Base-by-base conservation (phyloP, 2,329 filamentous ascomycete species). In the Rutstroemia sp. region DNA sequence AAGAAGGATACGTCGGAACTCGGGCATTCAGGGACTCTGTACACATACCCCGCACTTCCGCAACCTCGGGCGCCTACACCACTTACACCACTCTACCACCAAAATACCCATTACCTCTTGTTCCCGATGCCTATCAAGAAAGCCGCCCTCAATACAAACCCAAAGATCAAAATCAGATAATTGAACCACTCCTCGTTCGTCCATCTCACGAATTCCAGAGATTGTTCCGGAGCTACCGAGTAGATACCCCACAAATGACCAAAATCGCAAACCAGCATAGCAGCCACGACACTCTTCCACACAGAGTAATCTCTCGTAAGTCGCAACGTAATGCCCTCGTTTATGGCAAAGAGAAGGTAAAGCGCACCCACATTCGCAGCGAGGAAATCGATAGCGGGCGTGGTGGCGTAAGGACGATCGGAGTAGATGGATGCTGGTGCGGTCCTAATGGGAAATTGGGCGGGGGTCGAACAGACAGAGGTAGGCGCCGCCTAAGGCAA, bases 111-210 rank as follows among this genome's bases (percentile, higher is more conserved):
- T 39, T 51, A 38, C 16, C 16, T 38, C 30, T 21, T 39, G 45
- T 52, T 60, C 12, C 71, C 73, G 48, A 71, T 53, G 2, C 67
- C 70, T 46, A 68, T 34, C 60, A 74, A 58, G 57, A 75, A 74
- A 2, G 62, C 67, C 16, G 66, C n/a, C 49, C 73, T 68, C 59
- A 73, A 55, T 5, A 62, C 46, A 42, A 68, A 61, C 2, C 71
- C 70, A 38, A 64, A 62, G 45, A 67, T 63, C 25, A 73, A 64
- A 53, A 68, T 66, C 23, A 62, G 58, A 57, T 73, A 64, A 16
- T 72, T 72, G 34, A 73, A 61, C 66, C 67, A 71, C 57, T 75
- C 73, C 60, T 71, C 68, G 18, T 57, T 49, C 19, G 66, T 67
- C 74, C 72, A 75, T 2, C 49, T 42, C 53, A 56, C 23, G 5